Evolutionary conservation across 2,329 filamentous ascomycete species (phyloP), one percentile per base, ranked within the genome.

Genomic region (Aureobasidium sp.): DNA sequence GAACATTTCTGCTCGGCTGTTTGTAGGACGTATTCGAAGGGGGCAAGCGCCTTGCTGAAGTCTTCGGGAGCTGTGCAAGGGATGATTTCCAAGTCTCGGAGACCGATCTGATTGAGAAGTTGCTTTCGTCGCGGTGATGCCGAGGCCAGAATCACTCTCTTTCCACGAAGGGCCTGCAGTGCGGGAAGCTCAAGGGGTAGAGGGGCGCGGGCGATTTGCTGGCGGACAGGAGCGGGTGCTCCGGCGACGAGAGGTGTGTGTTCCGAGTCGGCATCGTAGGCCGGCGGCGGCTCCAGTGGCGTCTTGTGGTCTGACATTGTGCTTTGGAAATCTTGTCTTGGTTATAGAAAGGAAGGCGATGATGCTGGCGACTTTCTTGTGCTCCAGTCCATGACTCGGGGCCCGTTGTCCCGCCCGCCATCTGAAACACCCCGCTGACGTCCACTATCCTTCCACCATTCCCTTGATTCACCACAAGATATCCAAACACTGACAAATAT

Each of bases 11-110:
- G 84, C 27, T 85, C 84, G 4, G 93, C 93, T 2, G 94, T 99
- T 62, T 87, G 85, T 14, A 92, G 81, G 25, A 97, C 94, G 77
- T 99, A 99, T 77, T 96, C 91, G 73, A 90, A 89, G 0, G 94
- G 90, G 0, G 86, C 85, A 63, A 93, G 82, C 9, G 77, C 74
- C 74, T 97, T 96, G 68, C 90, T 83, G 60, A 96, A 83, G 77
- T 97, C 83, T 77, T 99, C 94, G 58, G 90, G 87, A 66, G 90
- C 86, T 59, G 82, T 86, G 45, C 91, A 96, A 16, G 94, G 91
- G 64, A 87, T 82, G 69, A 97, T 84, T 75, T 97, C 92, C 71
- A 97, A 76, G 70, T 91, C 87, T 3, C 80, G 82, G 11, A 97
- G 83, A 66, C 92, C 91, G 63, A 97, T 82, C 82, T 92, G 73